Base-by-base conservation (phyloP, 1,284 basidiomycete genomes). In the Moesziomyces globuligerus region DNA sequence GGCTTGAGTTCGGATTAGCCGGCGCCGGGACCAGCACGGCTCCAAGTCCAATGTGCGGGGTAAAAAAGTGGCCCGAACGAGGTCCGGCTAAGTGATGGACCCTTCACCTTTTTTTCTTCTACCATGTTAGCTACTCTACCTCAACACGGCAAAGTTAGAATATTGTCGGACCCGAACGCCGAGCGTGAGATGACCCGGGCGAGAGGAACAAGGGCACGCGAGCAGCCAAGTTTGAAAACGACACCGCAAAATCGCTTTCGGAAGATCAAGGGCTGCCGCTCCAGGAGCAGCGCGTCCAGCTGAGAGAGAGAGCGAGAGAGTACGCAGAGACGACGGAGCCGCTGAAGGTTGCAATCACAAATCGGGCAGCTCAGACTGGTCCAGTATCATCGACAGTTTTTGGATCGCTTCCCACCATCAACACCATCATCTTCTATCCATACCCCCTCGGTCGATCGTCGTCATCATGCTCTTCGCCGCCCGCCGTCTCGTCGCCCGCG, bases 391-490 rank as follows among this genome's bases (percentile, higher is more conserved):
- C 18, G 37, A 29, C 34, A 34, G 24, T 39, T 38, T 41, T 13
- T 40, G 21, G 26, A 46, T 21, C 28, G 36, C 23, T 34, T 28
- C n/a, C 40, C 37, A 26, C 21, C 37, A 58, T 41, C 51, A 49
- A 34, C 49, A 37, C 32, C 57, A 32, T 37, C 44, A 26, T 26
- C 21, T 6, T 44, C 43, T 41, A 36, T n/a, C 37, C 39, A 20
- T 36, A n/a, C 26, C 37, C 37, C 44, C 52, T 28, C 36, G 28
- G 41, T 29, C 38, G 32, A n/a, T 28, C 46, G 26, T 45, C 37
- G 44, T 32, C 61, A 49, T 46, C 44, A 72, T 72, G 70, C 59
- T 66, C 42, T 72, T 72, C 43, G 70, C 70, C 48, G 60, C 65
- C 25, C 64, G 70, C 39, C 69, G 64, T 53, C 26, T 69, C 51